These are phyloP conservation scores for Didymella glomerata DNA, from an alignment of 2,329 filamentous ascomycete genomes.

Conservation along the genomic window DNA sequence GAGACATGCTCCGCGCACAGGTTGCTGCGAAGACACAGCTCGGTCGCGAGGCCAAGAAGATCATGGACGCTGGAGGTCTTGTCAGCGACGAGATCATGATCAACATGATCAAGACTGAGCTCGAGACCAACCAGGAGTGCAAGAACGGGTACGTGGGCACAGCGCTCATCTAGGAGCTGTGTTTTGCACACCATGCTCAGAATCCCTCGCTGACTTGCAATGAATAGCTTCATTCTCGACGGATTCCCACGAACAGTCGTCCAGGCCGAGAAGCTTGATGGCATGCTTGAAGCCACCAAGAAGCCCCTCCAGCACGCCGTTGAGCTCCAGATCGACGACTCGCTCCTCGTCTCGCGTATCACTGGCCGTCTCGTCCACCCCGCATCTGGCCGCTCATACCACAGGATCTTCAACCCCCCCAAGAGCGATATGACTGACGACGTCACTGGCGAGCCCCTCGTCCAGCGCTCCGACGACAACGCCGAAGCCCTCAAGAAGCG, in stretches of 20 bases:
- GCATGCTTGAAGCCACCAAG: constrained; percentile 80
- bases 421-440: constrained; percentile 95
- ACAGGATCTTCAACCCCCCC: constrained; percentile 98
- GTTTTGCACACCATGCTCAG: background rate
- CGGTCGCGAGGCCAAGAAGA: constrained; percentile 98
- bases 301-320: constrained; percentile 93
- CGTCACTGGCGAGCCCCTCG: constrained; percentile 92
- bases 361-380: constrained; percentile 96
- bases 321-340: constrained; percentile 96
- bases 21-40: constrained; percentile 96
- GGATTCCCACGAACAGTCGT: constrained; percentile 97
- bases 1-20: constrained; percentile 98
- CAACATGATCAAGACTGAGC: constrained; percentile 98
- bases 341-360: constrained; percentile 91
- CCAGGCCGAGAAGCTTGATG: constrained; percentile 92
- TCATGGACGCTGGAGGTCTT: constrained; percentile 97
- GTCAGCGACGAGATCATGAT: constrained; percentile 99
- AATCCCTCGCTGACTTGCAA: background rate
- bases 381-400: constrained; percentile 94
- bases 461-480: constrained; percentile 97
- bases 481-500: constrained; percentile 95
- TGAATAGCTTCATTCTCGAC: constrained; percentile 90
- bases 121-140: constrained; percentile 93
- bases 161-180: background rate
- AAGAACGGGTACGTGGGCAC: constrained; percentile 77